Base-by-base conservation (phyloP, 2,329 filamentous ascomycete species). In the Ascochyta viciae-villosae region DNA sequence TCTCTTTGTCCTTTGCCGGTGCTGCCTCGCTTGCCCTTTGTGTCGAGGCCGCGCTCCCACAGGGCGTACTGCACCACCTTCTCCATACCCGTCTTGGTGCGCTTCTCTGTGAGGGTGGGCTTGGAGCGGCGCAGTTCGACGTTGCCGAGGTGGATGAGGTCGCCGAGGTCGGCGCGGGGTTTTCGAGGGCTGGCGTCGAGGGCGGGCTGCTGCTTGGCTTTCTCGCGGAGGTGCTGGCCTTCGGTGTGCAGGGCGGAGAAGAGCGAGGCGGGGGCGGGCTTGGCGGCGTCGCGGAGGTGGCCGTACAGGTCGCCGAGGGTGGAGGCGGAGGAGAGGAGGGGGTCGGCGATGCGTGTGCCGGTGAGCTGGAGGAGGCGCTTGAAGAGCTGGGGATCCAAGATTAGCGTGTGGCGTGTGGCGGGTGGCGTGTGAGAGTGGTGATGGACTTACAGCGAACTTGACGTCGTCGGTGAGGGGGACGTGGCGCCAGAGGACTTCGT, bases 351-450 rank as follows among this genome's bases (percentile, higher is more conserved):
- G 56, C 86, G 84, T 58, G 87, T 85, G 58, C 91, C 91, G n/a
- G 89, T 93, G 57, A 96, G 82, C 74, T 95, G 90, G 74, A 89
- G 86, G 58, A 92, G 80, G 56, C 91, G 88, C 78, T 96, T 96
- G 68, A 88, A 80, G 62, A 95, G 83, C 93, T 97, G 64, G n/a
- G 33, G 2, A 19, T 19, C 19, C 19, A 19, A 19, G 19, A 19
- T 19, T 19, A 19, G 19, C 19, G 19, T 19, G 19, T 19, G 19
- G 19, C 19, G 24, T 8, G n/a, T 6, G n/a, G 13, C 22, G 22
- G 22, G 29, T 26, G 26, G 5, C 23, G 2, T 13, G 22, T 26
- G 15, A 34, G 15, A 31, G 13, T 5, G 10, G 10, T 31, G 1
- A 31, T 15, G 19, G 22, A 56, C 73, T 67, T 72, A 76, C 74